Conservation (phyloP, 2,329 filamentous ascomycete genomes). For the Beauveria caledonica region DNA sequence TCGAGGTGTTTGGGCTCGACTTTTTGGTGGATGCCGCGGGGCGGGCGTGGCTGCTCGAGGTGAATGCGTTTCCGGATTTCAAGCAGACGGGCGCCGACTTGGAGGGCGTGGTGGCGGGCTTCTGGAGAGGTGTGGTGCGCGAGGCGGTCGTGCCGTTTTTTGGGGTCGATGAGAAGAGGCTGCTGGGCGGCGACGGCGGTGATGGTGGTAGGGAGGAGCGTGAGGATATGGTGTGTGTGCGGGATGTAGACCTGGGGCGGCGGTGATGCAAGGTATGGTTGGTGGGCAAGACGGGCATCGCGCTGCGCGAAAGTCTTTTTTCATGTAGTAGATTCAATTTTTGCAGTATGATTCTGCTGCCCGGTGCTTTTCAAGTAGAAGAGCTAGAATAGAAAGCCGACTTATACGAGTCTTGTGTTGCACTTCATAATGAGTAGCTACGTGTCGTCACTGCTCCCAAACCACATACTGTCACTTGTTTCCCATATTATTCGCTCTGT, state of each 20-base stretch:
- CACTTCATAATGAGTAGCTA: too few species aligned
- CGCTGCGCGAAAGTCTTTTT: neutral
- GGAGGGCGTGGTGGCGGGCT: conserved; percentile 59
- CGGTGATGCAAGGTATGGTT: conserved; percentile 19
- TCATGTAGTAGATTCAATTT: neutral
- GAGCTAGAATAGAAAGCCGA: too few species aligned
- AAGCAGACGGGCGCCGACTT: conserved; percentile 82
- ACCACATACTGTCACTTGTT: too few species aligned
- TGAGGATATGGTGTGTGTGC: conserved; percentile 43
- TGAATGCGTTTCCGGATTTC: conserved; percentile 96
- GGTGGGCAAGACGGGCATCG: neutral
- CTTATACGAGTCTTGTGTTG: too few species aligned
- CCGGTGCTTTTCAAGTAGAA: too few species aligned
- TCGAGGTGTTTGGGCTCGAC: conserved; percentile 88
- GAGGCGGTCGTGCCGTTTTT: conserved; percentile 64
- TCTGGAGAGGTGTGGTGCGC: conserved; percentile 69
- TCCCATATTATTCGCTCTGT: too few species aligned
- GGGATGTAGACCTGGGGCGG: conserved; percentile 45
- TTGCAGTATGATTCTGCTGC: too few species aligned
- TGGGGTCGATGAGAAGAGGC: conserved; percentile 19
- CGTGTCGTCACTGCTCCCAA: too few species aligned
- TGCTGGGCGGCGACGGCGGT: conserved; percentile 19
- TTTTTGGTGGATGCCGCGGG: conserved; percentile 68
- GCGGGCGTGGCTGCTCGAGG: conserved; percentile 70
- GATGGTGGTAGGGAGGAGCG: conserved; percentile 17